A percentile compares a stretch with the other conserved stretches of the same genome.
These are phyloP conservation scores for Cardiospermum halicacabum DNA, from an alignment of 345 rosid genomes.

Conservation along the genomic window DNA sequence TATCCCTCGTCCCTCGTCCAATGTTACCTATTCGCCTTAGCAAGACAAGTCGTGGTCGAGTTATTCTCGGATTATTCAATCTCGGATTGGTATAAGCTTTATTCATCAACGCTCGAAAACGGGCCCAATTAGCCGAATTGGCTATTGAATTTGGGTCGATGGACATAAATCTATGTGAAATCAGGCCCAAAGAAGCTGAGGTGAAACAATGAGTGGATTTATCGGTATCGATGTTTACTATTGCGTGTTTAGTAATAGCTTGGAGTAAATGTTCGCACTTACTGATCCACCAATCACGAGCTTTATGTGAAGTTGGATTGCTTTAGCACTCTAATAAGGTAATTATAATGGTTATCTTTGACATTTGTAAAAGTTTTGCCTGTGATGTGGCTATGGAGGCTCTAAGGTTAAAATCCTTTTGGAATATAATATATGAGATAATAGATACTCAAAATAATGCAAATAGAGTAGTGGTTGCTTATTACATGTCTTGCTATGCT, in stretches of 20 bases:
- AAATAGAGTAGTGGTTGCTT: no score
- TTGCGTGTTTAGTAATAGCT: slow-evolving; percentile 37
- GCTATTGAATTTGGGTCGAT: slow-evolving; percentile 30
- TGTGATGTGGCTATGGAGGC: no score
- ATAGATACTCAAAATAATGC: no score
- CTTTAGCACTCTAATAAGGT: no score
- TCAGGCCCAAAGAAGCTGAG: slow-evolving; percentile 40
- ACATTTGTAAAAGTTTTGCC: no score
- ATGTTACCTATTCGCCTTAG: slow-evolving; percentile 17
- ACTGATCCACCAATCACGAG: slow-evolving; percentile 56
- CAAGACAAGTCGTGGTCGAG: slow-evolving; percentile 28
- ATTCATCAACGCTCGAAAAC: slow-evolving; percentile 36
- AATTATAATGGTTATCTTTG: no score
- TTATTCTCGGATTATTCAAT: no score
- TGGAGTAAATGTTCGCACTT: slow-evolving; percentile 38
- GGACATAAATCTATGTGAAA: slow-evolving; percentile 46
- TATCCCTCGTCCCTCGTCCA: slow-evolving; percentile 28
- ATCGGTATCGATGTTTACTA: slow-evolving; percentile 40
- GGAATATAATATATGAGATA: no score
- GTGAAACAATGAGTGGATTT: slow-evolving; percentile 44
- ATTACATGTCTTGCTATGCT: no score
- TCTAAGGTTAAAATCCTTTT: no score
- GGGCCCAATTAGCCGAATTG: slow-evolving; percentile 24
- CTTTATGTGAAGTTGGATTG: no score
- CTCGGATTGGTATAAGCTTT: no score